Conservation (phyloP, 768 basidiomycete species). For the Panaeolus cyanescens region DNA sequence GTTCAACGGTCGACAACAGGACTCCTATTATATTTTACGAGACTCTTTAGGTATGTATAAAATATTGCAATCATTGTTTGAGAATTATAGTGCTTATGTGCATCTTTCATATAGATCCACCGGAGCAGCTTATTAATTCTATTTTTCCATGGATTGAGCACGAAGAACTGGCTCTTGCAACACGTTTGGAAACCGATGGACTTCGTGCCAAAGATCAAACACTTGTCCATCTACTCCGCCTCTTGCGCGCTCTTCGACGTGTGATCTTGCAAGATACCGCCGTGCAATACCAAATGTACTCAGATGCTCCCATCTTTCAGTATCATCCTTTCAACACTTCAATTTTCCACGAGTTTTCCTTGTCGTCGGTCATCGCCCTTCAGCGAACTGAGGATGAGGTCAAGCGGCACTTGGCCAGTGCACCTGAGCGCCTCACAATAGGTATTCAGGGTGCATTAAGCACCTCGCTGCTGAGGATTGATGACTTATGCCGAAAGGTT, state of each 20-base stretch:
- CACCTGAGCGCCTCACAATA: not conserved
- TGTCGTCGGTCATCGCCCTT: not conserved
- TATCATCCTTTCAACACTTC: constrained; percentile 29
- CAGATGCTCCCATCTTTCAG: too few species aligned
- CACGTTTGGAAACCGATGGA: not conserved
- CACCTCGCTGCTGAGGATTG: not conserved
- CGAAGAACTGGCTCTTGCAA: constrained; percentile 12
- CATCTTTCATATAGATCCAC: too few species aligned
- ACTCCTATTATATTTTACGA: constrained; percentile 24
- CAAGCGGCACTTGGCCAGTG: not conserved
- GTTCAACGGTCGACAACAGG: constrained; percentile 26
- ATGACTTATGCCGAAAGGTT: not conserved
- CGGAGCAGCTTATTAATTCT: constrained; percentile 6
- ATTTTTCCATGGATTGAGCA: constrained; percentile 29
- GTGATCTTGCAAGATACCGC: too few species aligned
- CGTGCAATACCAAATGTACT: too few species aligned
- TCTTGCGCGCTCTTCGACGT: constrained; percentile 22
- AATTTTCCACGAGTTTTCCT: constrained; percentile 21
- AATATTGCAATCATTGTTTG: not conserved
- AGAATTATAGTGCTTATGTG: not conserved
- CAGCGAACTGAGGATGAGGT: not conserved
- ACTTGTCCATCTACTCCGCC: constrained; percentile 24
- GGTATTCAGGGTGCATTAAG: not conserved
- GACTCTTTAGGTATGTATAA: constrained; percentile 22
- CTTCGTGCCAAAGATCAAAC: constrained; percentile 21